Base-by-base conservation (phyloP, 805 yeast species). In the Ogataea populi-albae region DNA sequence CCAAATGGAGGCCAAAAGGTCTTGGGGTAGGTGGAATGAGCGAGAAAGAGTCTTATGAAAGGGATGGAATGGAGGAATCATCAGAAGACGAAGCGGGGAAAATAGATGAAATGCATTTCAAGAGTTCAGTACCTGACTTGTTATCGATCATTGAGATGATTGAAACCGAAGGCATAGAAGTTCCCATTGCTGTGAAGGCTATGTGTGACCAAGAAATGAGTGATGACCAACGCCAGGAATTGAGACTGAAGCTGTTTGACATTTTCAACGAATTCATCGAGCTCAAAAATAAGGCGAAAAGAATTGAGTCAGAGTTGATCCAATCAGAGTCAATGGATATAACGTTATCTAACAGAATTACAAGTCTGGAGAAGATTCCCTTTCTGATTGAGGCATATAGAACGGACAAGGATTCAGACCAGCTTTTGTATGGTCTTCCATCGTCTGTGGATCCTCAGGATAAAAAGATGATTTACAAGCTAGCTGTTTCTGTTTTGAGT, bases 11-110 rank as follows among this genome's bases (percentile, higher is more conserved):
- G 25, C 83, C 85, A 0, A 73, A 71, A 27, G 81, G 86, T 1
- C 61, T 76, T 14, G 96, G 96, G 3, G 69, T 88, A 19, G 95
- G 95, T 32, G 89, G 75, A 18, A 55, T 71, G 24, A 47, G 60
- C 12, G 77, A 73, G 45, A 49, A 57, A 45, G 58, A 61, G 17
- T 44, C 46, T 17, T 18, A 31, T 8, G 33, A 38, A 4, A n/a
- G n/a, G n/a, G 39, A 40, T 16, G 50, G 42, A 4, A 41, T 41
- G 22, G 34, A 38, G 28, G 46, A 27, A 6, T 22, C 23, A 22
- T 9, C 10, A 9, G 30, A 40, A 9, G 57, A 50, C 11, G 37
- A 43, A 17, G 14, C 15, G 21, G 50, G 46, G 24, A 41, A 50
- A 5, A 45, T 49, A 26, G 62, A 60, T 5, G 57, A 54, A 10